Percentiles rank a stretch among this genome's conserved stretches.
Conservation (phyloP, 164 flowering plant species). For the Dillenia suffruticosa region DNA sequence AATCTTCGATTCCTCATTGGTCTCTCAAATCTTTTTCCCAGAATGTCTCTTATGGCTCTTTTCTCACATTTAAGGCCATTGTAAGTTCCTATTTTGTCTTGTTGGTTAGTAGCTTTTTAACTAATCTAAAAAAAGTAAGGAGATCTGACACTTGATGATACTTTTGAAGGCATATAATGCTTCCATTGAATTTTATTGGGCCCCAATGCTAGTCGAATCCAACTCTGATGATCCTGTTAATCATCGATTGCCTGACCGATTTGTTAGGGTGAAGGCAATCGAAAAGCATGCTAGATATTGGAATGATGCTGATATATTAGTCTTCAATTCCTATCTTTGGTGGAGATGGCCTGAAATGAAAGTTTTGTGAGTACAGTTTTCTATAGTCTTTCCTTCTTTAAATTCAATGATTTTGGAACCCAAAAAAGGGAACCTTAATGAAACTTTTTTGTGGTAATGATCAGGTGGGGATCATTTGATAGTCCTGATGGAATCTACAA, state of each 20-base stretch:
- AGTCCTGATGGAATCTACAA: constrained; percentile 40
- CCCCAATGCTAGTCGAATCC: constrained; percentile 64
- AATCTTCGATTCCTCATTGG: too few relatives aligned
- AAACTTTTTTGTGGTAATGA: not conserved
- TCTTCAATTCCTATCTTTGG: constrained; percentile 62
- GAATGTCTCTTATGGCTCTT: not conserved
- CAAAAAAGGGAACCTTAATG: too few relatives aligned
- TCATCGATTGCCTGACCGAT: constrained; percentile 47
- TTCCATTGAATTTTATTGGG: constrained; percentile 5
- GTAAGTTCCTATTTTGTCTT: too few relatives aligned
- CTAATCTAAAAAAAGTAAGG: too few relatives aligned
- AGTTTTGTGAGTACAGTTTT: constrained; percentile 35
- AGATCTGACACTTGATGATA: too few relatives aligned
- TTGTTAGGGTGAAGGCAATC: constrained; percentile 39
- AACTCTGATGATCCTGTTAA: constrained; percentile 55
- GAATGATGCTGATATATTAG: constrained; percentile 48
- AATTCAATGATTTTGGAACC: too few relatives aligned
- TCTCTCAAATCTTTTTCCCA: too few relatives aligned
- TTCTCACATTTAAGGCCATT: too few relatives aligned
- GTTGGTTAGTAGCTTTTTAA: too few relatives aligned
- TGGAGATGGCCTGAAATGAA: constrained; percentile 42
- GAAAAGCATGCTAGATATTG: constrained; percentile 62
- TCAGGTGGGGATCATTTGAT: constrained; percentile 66
- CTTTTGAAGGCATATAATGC: constrained; percentile 57
- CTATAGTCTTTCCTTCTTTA: too few relatives aligned